Base-by-base conservation (phyloP, 2,329 filamentous ascomycete genomes). In the Colletotrichum incanum region DNA sequence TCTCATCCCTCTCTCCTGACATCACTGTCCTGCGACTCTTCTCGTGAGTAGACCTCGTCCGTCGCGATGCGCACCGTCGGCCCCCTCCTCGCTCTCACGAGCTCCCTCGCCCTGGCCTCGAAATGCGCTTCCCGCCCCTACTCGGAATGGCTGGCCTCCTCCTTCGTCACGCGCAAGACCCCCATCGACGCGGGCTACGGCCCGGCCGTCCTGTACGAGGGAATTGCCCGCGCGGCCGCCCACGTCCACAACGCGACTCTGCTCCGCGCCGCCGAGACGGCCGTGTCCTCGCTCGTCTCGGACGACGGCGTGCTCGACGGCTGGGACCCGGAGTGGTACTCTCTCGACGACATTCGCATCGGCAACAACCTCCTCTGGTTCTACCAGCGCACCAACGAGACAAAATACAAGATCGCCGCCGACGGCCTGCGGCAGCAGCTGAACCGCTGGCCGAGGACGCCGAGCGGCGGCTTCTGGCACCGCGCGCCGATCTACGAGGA, bases 391-490 rank as follows among this genome's bases (percentile, higher is more conserved):
- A 86, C 85, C 0, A 81, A 82, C 18, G 82, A 86, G 52, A 75
- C 80, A 8, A 88, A 86, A 75, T 89, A 88, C 78, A 84, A 84
- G 74, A 76, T 77, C 7, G 88, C 87, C 0, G 86, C 87, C 1
- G 82, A 83, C 5, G 80, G 81, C 4, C 80, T 90, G 45, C 80
- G 86, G 8, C 75, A 79, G 31, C 85, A 87, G 74, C 76, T 90
- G 9, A 78, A 87, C 71, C 78, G 82, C 39, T 86, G 87, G 73
- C 86, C 86, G 7, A 81, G 88, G 14, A 90, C 85, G 0, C 77
- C 84, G 0, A 77, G 81, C 0, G 88, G 88, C 14, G 88, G 88
- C 1, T 88, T 90, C 81, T 90, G 87, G 86, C 88, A 90, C 74
- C 76, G 79, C 2, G 69, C 69, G 34, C 69, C 69, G 0, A 79